A percentile compares a stretch with the other conserved stretches of the same genome.
These are phyloP conservation scores for Ramichloridium luteum DNA, from an alignment of 2,329 filamentous ascomycete genomes.

Conservation along the genomic window DNA sequence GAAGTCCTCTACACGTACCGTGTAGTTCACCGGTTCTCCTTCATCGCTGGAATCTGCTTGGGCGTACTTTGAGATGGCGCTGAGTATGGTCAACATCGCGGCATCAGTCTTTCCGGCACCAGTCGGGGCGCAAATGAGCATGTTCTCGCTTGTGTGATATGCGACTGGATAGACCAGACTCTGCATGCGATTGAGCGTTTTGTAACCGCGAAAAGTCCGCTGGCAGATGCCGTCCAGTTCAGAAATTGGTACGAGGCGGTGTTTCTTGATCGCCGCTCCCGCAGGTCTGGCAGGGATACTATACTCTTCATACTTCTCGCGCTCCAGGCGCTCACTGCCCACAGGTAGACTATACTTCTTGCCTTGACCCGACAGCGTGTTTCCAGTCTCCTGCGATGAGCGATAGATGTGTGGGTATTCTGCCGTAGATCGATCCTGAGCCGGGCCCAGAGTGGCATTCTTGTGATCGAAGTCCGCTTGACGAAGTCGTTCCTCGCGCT, in stretches of 20 bases:
- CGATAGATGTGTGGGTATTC: conserved; percentile 93
- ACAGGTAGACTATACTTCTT: conserved; percentile 70
- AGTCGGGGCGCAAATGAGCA: conserved; percentile 95
- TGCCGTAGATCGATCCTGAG: conserved; percentile 56
- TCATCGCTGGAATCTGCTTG: conserved; percentile 68
- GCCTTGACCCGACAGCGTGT: conserved; percentile 67
- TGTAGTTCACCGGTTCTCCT: conserved; percentile 61
- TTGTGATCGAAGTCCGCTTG: conserved; percentile 76
- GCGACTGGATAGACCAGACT: conserved; percentile 91
- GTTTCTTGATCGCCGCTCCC: conserved; percentile 58
- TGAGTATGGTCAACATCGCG: conserved; percentile 90
- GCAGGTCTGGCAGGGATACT: conserved; percentile 71
- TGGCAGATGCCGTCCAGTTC: conserved; percentile 82
- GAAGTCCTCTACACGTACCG: conserved; percentile 75
- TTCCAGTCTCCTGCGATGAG: conserved; percentile 61
- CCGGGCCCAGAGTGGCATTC: conserved; percentile 54
- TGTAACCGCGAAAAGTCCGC: conserved; percentile 90
- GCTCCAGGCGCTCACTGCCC: conserved; percentile 59
- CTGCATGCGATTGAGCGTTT: conserved; percentile 92
- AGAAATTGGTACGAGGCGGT: conserved; percentile 64
- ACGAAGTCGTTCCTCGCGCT: conserved; percentile 68
- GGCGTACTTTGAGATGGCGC: conserved; percentile 77
- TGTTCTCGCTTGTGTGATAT: conserved; percentile 93
- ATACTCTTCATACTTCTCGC: conserved; percentile 76
- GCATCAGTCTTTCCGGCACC: conserved; percentile 95